Conservation (phyloP, 228 moss, liverwort and hornwort species). For the Sphagnum magellanicum region DNA sequence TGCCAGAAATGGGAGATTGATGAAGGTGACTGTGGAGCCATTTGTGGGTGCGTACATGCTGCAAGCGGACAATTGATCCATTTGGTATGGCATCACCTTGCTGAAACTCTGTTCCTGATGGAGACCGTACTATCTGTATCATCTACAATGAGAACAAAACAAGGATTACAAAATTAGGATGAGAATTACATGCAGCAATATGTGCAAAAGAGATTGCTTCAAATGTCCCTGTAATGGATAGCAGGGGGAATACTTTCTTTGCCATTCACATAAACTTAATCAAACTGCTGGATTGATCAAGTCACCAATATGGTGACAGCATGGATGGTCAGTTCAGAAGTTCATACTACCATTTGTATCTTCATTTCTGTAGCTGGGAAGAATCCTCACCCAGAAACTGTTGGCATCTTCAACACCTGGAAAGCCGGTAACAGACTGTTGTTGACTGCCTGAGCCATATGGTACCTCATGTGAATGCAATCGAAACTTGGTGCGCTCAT, state of each 20-base stretch:
- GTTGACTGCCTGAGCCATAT: slow-evolving; percentile 95
- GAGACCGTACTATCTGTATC: slow-evolving; percentile 60
- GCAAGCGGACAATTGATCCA: slow-evolving; percentile 64
- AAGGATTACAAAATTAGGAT: neutral
- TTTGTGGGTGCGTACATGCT: slow-evolving; percentile 80
- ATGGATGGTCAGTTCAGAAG: no score
- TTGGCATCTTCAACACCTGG: slow-evolving; percentile 93
- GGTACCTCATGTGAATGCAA: slow-evolving; percentile 98
- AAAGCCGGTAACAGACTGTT: slow-evolving; percentile 96
- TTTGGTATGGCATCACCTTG: slow-evolving; percentile 76
- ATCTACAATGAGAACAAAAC: slow-evolving; percentile 11
- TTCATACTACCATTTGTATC: neutral
- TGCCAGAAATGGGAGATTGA: slow-evolving; percentile 85
- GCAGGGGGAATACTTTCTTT: no score
- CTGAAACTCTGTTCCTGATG: slow-evolving; percentile 24
- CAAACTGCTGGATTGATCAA: no score
- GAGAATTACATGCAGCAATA: no score
- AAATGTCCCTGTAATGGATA: no score
- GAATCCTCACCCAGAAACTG: slow-evolving; percentile 81
- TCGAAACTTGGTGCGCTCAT: slow-evolving; percentile 82
- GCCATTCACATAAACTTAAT: no score
- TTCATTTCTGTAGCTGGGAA: neutral
- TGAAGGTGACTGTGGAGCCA: slow-evolving; percentile 99
- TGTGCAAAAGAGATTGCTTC: no score
- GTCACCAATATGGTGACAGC: no score